Conservation (phyloP, 176 grass and related monocot species). For the Triticum turgidum region DNA sequence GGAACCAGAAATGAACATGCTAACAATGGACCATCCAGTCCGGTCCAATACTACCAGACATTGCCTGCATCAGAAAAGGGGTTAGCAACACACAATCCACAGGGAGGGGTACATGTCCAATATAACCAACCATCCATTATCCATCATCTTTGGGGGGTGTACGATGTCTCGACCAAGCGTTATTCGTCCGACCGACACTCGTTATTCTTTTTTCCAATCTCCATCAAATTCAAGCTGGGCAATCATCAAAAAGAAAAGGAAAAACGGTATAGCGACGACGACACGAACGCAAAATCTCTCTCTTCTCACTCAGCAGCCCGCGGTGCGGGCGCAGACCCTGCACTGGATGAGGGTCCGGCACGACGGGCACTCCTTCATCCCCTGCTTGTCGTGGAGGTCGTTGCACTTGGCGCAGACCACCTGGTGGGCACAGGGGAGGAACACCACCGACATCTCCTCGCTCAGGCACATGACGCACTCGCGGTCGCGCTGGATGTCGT, state of each 20-base stretch:
- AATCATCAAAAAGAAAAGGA: slow-evolving; percentile 24
- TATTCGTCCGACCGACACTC: slow-evolving; percentile 30
- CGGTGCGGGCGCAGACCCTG: slow-evolving; percentile 54
- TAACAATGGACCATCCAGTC: neutral
- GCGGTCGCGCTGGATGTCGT: slow-evolving; percentile 75
- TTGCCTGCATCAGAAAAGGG: neutral
- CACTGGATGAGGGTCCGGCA: slow-evolving; percentile 84
- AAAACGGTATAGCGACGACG: slow-evolving; percentile 31
- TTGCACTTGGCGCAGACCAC: slow-evolving; percentile 83
- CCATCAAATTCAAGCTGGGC: slow-evolving; percentile 50
- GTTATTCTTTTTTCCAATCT: slow-evolving; percentile 57
- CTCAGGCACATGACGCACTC: slow-evolving; percentile 96
- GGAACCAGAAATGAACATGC: neutral
- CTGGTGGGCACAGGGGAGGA: slow-evolving; percentile 86
- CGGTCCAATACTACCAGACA: neutral
- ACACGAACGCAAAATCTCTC: slow-evolving; percentile 8
- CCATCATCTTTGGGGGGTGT: slow-evolving; percentile 3
- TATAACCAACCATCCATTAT: slow-evolving; percentile 43
- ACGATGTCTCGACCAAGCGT: slow-evolving; percentile 29
- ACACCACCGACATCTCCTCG: slow-evolving; percentile 91
- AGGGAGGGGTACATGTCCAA: slow-evolving; percentile 17
- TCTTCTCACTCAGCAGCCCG: slow-evolving; percentile 27
- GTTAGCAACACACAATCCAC: neutral
- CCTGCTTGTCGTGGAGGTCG: slow-evolving; percentile 81
- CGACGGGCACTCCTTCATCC: slow-evolving; percentile 92